Evolutionary conservation across 2,329 filamentous ascomycete genomes (phyloP).

Genomic region (Botrytis hyacinthi): DNA sequence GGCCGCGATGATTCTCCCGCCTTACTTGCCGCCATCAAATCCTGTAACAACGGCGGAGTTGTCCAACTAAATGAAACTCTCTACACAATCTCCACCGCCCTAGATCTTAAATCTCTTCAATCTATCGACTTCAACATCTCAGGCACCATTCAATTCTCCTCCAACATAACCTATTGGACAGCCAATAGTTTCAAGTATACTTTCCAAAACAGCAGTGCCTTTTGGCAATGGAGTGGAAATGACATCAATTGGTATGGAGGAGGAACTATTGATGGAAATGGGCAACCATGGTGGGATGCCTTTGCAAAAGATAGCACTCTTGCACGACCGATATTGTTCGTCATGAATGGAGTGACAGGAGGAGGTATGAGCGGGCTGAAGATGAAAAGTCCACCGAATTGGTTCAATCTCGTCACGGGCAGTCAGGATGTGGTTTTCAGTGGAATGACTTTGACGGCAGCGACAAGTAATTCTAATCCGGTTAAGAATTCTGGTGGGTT

Average conservation of each 20-base stretch:
- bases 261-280: constrained; percentile 17
- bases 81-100: constrained; percentile 13
- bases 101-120: constrained; percentile 7
- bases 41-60: constrained; percentile 14
- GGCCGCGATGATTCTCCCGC: constrained; percentile 7
- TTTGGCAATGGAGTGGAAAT: constrained; percentile 10
- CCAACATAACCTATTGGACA: constrained; percentile 9
- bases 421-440: constrained; percentile 11
- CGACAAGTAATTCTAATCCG: not conserved
- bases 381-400: constrained; percentile 14
- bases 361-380: constrained; percentile 8
- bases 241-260: constrained; percentile 14
- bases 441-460: constrained; percentile 11
- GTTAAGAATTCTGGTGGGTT: constrained; percentile 17
- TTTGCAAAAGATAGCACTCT: constrained; percentile 7
- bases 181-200: not conserved
- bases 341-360: constrained; percentile 14
- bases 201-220: constrained; percentile 11
- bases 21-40: constrained; percentile 4
- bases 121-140: constrained; percentile 13
- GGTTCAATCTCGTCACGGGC: constrained; percentile 14
- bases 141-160: constrained; percentile 11
- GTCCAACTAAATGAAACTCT: constrained; percentile 8
- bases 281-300: constrained; percentile 15
- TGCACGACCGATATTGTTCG: constrained; percentile 11